Base-by-base conservation (phyloP, 208 protist species). In the Eutreptiella sp. region DNA sequence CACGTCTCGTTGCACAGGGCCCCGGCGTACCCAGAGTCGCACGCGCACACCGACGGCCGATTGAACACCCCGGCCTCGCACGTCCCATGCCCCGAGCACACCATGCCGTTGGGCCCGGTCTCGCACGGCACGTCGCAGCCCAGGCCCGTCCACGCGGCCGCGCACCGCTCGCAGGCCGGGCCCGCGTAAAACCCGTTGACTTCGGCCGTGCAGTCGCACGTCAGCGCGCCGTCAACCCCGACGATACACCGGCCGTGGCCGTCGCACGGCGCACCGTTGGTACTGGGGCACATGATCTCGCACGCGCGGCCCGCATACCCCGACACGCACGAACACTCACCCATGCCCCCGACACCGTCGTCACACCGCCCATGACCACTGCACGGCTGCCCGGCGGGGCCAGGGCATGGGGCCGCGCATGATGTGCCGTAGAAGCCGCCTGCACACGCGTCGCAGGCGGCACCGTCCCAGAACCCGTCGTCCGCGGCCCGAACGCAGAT, bases 371-470 rank as follows among this genome's bases (percentile, higher is more conserved):
- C 48, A 5, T 27, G 7, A 11, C 11, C 7, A 63, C 32, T 31
- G 24, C 29, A 47, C 28, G 58, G 48, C 48, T 64, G 59, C 31
- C 58, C 59, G 5, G 46, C 11, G 14, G 26, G 48, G 14, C 28
- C 33, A 27, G 21, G 16, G 46, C 78, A 84, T 11, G 24, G 2
- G 0, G 28, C 23, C 1, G 62, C 32, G 46, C 74, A 84, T 42
- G 45, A 21, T 19, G 43, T 16, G 9, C 78, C 78, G 42, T 62
- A 77, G 64, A 68, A 84, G 29, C 78, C 78, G 11, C 66, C 42
- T 14, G 26, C 55, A 54, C 78, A 84, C 1, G 23, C 31, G 24
- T 46, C 54, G 63, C 75, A 84, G 14, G 61, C 53, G n/a, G 34
- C 36, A 11, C 61, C 61, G 16, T 42, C 55, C 61, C 61, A 67